Evolutionary conservation across 2,329 filamentous ascomycete species (phyloP).

Genomic region (Zasmidium angulare): DNA sequence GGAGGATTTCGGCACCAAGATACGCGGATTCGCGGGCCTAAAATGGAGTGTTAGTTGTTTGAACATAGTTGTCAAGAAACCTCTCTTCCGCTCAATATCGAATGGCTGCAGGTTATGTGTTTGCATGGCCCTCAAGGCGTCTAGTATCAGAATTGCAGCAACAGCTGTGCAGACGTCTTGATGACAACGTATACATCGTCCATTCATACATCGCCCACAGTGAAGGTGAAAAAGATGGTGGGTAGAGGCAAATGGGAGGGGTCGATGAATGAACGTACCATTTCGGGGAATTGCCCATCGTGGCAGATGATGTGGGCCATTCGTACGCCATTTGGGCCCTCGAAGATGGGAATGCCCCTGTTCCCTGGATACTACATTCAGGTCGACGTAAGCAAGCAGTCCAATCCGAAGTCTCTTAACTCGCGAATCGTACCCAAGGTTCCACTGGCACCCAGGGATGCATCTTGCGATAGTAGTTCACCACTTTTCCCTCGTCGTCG

Average conservation of each 20-base stretch:
- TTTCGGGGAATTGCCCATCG: slow-evolving; percentile 32
- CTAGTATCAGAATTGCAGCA: too few species aligned
- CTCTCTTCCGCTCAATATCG: too few species aligned
- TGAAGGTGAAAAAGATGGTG: too few species aligned
- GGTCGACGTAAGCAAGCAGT: too few species aligned
- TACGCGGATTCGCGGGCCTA: slow-evolving; percentile 25
- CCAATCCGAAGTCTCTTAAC: too few species aligned
- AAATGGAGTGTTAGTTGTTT: neutral
- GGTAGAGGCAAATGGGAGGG: too few species aligned
- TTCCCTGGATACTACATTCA: slow-evolving; percentile 26
- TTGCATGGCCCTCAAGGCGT: too few species aligned
- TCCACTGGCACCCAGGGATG: slow-evolving; percentile 30
- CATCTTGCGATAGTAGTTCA: slow-evolving; percentile 31
- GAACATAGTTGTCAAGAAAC: neutral
- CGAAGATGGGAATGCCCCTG: slow-evolving; percentile 25
- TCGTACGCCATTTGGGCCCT: slow-evolving; percentile 21
- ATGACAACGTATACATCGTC: too few species aligned
- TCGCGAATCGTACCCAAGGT: slow-evolving; percentile 23
- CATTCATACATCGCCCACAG: too few species aligned
- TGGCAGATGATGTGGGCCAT: slow-evolving; percentile 32
- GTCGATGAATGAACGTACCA: slow-evolving; percentile 16
- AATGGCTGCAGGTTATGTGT: too few species aligned
- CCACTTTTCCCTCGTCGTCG: slow-evolving; percentile 22
- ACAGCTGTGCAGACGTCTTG: too few species aligned
- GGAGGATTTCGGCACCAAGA: slow-evolving; percentile 28